phyloP scores from a whole-genome alignment of 1,139 yeast species.

The Pneumocystis sp. region DNA sequence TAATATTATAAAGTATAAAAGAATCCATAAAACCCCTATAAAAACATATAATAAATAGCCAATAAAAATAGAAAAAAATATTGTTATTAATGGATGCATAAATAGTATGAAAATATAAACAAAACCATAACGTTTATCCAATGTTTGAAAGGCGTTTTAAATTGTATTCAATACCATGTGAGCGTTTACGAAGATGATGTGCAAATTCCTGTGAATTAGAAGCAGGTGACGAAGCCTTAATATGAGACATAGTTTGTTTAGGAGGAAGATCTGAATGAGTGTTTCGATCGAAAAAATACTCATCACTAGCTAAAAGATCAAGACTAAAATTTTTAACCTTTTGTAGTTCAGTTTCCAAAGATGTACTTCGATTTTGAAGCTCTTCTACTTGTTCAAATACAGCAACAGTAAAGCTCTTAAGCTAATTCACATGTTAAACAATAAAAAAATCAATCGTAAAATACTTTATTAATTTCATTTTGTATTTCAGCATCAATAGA shows the following conservation, averaged over 20 bases:
- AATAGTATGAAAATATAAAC: not conserved
- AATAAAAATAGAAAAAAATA: not conserved
- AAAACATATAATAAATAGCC: not conserved
- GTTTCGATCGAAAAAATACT: not conserved
- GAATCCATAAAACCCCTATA: not conserved
- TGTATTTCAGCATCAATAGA: not conserved
- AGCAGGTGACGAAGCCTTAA: not conserved
- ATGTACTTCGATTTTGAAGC: not conserved
- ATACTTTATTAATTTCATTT: not conserved
- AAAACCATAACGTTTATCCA: not conserved
- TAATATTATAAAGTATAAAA: not conserved
- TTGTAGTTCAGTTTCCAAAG: not conserved
- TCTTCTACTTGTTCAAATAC: not conserved
- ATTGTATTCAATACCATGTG: not conserved
- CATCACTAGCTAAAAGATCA: not conserved
- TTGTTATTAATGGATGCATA: not conserved
- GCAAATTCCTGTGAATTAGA: not conserved
- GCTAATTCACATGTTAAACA: not conserved
- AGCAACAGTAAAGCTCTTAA: not conserved
- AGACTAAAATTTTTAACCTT: slow-evolving; percentile 1
- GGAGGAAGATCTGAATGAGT: not conserved
- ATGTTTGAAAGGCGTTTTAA: not conserved
- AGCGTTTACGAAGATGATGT: not conserved
- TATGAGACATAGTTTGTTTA: not conserved
- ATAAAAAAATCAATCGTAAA: not conserved